phyloP scores from a whole-genome alignment of 192 early-diverging fungal species.

The Ambispora gerdemannii region DNA sequence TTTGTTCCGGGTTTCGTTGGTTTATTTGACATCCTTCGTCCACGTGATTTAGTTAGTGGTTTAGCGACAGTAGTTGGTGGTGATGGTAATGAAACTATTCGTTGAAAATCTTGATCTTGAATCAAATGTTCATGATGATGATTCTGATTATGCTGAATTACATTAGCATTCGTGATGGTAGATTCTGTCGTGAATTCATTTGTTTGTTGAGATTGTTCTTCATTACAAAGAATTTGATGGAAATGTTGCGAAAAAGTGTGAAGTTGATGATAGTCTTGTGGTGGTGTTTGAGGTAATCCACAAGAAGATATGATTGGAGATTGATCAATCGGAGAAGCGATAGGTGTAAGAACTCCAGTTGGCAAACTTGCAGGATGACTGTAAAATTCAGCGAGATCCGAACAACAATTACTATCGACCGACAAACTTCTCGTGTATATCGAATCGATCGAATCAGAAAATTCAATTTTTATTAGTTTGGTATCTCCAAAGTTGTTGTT shows the following conservation, averaged over 20 bases:
- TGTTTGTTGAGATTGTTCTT: background rate
- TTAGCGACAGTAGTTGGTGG: conserved; percentile 18
- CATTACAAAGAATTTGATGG: background rate
- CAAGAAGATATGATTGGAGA: background rate
- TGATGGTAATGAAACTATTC: conserved; percentile 2
- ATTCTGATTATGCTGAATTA: conserved; percentile 1
- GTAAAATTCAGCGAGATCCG: conserved; percentile 8
- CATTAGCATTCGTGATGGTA: background rate
- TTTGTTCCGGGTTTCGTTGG: conserved; percentile 48
- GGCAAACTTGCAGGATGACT: conserved; percentile 1
- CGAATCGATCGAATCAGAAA: background rate
- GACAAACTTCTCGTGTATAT: conserved; percentile 3
- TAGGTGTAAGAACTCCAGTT: background rate
- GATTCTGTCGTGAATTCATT: background rate
- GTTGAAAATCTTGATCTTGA: conserved; percentile 10
- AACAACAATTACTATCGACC: background rate
- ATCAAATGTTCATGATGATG: too few relatives aligned
- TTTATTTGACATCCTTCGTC: conserved; percentile 52
- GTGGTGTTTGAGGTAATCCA: background rate
- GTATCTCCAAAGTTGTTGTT: background rate
- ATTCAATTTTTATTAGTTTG: conserved; percentile 26
- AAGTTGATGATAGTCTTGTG: conserved; percentile 16
- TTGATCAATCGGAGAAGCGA: conserved; percentile 19
- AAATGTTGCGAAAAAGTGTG: background rate
- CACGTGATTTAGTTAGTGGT: conserved; percentile 47